Evolutionary conservation across 2,329 filamentous ascomycete genomes (phyloP).

Genomic region (Elsinoe ampelina): DNA sequence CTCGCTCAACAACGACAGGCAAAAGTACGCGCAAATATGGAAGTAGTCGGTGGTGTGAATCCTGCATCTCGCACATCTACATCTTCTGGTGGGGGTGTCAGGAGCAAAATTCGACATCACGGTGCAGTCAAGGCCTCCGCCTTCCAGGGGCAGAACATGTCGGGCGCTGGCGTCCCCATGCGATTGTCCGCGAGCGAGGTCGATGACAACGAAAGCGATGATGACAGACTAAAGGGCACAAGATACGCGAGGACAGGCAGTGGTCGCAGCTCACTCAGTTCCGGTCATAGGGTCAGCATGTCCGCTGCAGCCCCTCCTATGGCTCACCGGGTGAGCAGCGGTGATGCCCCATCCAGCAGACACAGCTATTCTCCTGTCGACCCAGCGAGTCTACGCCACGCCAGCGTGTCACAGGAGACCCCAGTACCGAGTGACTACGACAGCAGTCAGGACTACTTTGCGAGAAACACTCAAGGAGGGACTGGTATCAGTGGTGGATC

Average conservation of each 20-base stretch:
- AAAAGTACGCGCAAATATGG: conserved; percentile 74
- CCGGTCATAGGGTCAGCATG: conserved; percentile 34
- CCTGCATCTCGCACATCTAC: conserved; percentile 26
- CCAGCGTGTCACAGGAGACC: conserved; percentile 32
- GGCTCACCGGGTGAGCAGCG: conserved; percentile 37
- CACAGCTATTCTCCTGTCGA: conserved; percentile 31
- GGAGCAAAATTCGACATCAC: conserved; percentile 82
- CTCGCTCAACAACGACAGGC: conserved; percentile 76
- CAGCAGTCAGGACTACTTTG: conserved; percentile 34
- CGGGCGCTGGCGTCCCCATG: conserved; percentile 76
- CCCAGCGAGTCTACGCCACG: conserved; percentile 1
- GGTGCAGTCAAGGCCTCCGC: conserved; percentile 69
- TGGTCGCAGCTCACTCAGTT: conserved; percentile 55
- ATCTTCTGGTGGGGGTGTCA: conserved; percentile 43
- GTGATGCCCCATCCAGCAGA: conserved; percentile 41
- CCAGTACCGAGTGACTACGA: conserved; percentile 33
- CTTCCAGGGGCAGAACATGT: conserved; percentile 52
- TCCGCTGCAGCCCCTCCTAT: conserved; percentile 20
- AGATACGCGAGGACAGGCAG: conserved; percentile 58
- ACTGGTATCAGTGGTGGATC: conserved; percentile 34
- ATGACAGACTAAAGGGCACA: conserved; percentile 44
- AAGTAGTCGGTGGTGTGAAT: conserved; percentile 59
- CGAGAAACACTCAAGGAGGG: conserved; percentile 26
- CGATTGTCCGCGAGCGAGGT: conserved; percentile 92
- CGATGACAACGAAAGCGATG: conserved; percentile 75